Percentiles rank a stretch among this genome's conserved stretches.
Evolutionary conservation across 805 yeast species (phyloP).

Genomic region (Candida sonorensis): DNA sequence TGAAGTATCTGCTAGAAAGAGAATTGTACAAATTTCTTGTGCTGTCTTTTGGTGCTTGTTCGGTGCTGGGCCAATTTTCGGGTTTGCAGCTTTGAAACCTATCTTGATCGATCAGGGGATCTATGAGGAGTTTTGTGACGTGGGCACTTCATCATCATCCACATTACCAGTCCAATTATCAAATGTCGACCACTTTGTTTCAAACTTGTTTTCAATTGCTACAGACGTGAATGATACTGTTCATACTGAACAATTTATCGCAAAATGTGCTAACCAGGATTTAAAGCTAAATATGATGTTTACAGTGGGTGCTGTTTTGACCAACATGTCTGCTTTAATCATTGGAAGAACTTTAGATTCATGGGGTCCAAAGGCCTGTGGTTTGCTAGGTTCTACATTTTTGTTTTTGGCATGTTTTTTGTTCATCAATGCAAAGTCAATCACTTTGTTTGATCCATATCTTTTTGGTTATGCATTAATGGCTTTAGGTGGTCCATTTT

Average conservation of each 20-base stretch:
- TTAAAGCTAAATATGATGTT: slow-evolving; percentile 51
- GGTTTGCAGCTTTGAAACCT: slow-evolving; percentile 55
- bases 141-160: slow-evolving; percentile 8
- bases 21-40: slow-evolving; percentile 37
- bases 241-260: slow-evolving; percentile 23
- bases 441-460: slow-evolving; percentile 40
- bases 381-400: slow-evolving; percentile 43
- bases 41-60: slow-evolving; percentile 50
- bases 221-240: slow-evolving; percentile 4
- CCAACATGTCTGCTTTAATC: slow-evolving; percentile 45
- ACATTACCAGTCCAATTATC: too few species aligned
- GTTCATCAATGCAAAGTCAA: slow-evolving; percentile 34
- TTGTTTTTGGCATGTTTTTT: slow-evolving; percentile 38
- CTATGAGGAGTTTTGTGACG: slow-evolving; percentile 35
- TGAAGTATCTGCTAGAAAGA: slow-evolving; percentile 22
- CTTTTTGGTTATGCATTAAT: slow-evolving; percentile 42
- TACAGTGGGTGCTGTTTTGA: slow-evolving; percentile 49
- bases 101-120: slow-evolving; percentile 41
- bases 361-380: slow-evolving; percentile 48
- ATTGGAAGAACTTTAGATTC: slow-evolving; percentile 44
- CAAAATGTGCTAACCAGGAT: slow-evolving; percentile 46
- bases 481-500: slow-evolving; percentile 56
- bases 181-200: too few species aligned
- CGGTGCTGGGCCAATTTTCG: slow-evolving; percentile 54
- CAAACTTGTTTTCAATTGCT: too few species aligned